phyloP scores from a whole-genome alignment of 2,329 filamentous ascomycete species.

The Beauveria bassiana region DNA sequence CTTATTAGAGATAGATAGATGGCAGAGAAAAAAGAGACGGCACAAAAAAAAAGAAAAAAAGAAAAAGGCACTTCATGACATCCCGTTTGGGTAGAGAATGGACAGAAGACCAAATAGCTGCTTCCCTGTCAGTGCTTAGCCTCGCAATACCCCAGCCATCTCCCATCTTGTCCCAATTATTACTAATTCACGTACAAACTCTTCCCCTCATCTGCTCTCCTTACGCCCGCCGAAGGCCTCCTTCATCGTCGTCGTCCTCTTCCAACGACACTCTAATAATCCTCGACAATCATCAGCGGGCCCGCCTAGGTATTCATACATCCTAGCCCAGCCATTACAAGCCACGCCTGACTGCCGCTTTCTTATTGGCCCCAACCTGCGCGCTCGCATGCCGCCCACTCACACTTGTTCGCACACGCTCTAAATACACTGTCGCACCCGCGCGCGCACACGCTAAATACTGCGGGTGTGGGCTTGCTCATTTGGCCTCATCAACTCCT shows the following conservation, averaged over 20 bases:
- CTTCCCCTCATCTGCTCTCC: not conserved
- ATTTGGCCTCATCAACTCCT: not conserved
- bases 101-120: not conserved
- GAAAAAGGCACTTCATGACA: too few relatives aligned
- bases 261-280: not conserved
- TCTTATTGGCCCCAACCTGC: not conserved
- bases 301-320: not conserved
- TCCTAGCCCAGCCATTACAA: not conserved
- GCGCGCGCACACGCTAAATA: slow-evolving; percentile 2
- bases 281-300: slow-evolving; percentile 1
- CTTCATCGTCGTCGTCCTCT: not conserved
- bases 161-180: not conserved
- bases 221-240: not conserved
- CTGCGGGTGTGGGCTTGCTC: slow-evolving; percentile 7
- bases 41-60: too few relatives aligned
- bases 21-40: too few relatives aligned
- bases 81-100: not conserved
- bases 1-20: too few relatives aligned
- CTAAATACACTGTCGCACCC: slow-evolving; percentile 6
- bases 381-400: not conserved
- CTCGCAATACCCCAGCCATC: not conserved
- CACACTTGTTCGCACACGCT: slow-evolving; percentile 6
- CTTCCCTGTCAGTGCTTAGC: too few relatives aligned
- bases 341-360: not conserved
- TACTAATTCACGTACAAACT: not conserved